Conservation (phyloP, 352 stramenopile species). For the Phytophthora cajani region DNA sequence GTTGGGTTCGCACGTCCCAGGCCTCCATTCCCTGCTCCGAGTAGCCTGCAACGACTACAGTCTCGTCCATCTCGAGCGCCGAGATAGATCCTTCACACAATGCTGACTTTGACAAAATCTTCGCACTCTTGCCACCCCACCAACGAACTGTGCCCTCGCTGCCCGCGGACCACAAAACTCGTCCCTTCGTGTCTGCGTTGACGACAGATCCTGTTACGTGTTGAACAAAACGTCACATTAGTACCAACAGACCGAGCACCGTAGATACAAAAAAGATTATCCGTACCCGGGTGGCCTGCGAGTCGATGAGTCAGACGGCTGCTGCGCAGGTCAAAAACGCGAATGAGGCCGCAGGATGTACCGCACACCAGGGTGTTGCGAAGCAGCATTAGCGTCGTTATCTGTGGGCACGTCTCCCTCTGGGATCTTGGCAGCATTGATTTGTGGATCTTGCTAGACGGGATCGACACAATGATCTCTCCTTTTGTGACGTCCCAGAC, state of each 20-base stretch:
- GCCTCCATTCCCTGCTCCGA: slow-evolving; percentile 85
- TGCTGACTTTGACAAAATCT: slow-evolving; percentile 85
- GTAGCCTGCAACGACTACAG: slow-evolving; percentile 87
- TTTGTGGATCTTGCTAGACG: slow-evolving; percentile 83
- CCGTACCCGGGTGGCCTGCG: slow-evolving; percentile 81
- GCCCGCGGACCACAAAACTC: slow-evolving; percentile 86
- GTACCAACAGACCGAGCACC: background rate
- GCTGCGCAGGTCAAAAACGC: slow-evolving; percentile 86
- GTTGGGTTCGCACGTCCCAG: slow-evolving; percentile 89
- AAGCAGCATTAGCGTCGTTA: slow-evolving; percentile 90
- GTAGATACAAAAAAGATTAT: background rate
- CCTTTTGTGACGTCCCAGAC: slow-evolving; percentile 90
- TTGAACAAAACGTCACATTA: slow-evolving; percentile 1
- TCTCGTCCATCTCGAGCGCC: slow-evolving; percentile 90
- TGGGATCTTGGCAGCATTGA: slow-evolving; percentile 77
- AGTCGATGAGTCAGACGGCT: slow-evolving; percentile 83
- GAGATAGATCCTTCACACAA: slow-evolving; percentile 80
- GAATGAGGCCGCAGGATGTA: slow-evolving; percentile 88
- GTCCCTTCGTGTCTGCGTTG: slow-evolving; percentile 85
- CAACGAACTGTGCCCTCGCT: slow-evolving; percentile 85
- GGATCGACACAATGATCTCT: slow-evolving; percentile 82
- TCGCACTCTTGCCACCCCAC: slow-evolving; percentile 90
- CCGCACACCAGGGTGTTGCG: slow-evolving; percentile 88
- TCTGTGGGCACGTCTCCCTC: slow-evolving; percentile 70
- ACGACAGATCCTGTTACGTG: slow-evolving; percentile 67